Evolutionary conservation across 2,329 filamentous ascomycete species (phyloP), one percentile per base, ranked within the genome.

Genomic region (Sarocladiaceae sp.): DNA sequence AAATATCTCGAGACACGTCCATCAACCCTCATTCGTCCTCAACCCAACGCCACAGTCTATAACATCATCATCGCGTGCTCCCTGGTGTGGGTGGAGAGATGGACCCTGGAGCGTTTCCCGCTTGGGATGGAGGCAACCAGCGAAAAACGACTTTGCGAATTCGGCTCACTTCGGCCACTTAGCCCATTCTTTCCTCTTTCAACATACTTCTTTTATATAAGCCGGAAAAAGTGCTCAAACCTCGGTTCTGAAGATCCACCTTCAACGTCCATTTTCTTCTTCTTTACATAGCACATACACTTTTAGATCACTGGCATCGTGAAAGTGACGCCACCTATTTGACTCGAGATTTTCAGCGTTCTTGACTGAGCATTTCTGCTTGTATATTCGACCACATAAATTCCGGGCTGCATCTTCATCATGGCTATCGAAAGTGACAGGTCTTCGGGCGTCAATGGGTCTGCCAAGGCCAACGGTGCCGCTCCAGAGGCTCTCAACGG

Each of bases 351-450:
- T n/a, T n/a, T n/a, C n/a, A n/a, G n/a, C n/a, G n/a, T n/a, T n/a
- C n/a, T n/a, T n/a, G n/a, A n/a, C n/a, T n/a, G n/a, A n/a, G n/a
- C n/a, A n/a, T n/a, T n/a, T n/a, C n/a, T n/a, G n/a, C n/a, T n/a
- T n/a, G n/a, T n/a, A n/a, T 33, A 10, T 33, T 33, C 29, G 10
- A 33, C 29, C 29, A 33, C 29, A 8, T 33, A 33, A 33, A 33
- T 33, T 10, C 29, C 29, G 10, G 29, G n/a, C n/a, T 33, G 15
- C 29, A 33, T 33, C 15, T 33, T 33, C 50, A 50, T 15, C 28
- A 54, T 54, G 53, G 23, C 53, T 37, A 35, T 47, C 20, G 18
- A 29, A 22, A 44, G 10, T 42, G 50, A 54, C 35, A 46, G 36
- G 10, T 39, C 50, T 28, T 42, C 49, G 13, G 42, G 49, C 12